Percentiles rank a stretch among this genome's conserved stretches.
Evolutionary conservation across 768 basidiomycete species (phyloP).

Genomic region (Suillus clintonianus): DNA sequence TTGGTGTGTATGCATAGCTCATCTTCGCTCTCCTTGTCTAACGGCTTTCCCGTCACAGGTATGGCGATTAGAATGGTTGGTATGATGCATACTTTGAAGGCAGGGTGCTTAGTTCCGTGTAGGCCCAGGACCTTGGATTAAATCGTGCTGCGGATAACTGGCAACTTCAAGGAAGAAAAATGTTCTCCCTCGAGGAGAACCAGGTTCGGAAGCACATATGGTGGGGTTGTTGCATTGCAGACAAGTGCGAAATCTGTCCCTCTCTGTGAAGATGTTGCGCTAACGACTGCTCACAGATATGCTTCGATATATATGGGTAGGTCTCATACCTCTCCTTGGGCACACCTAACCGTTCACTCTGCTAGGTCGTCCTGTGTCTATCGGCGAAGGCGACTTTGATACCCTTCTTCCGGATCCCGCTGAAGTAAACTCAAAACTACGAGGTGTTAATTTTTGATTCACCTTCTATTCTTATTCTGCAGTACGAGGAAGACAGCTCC

Average conservation of each 20-base stretch:
- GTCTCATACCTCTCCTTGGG: slow-evolving; percentile 4
- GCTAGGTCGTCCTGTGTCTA: slow-evolving; percentile 65
- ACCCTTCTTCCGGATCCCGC: slow-evolving; percentile 59
- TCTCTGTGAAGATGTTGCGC: slow-evolving; percentile 2
- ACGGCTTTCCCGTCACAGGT: slow-evolving; percentile 35
- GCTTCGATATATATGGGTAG: slow-evolving; percentile 75
- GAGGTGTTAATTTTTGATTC: slow-evolving; percentile 5
- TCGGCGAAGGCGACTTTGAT: slow-evolving; percentile 71
- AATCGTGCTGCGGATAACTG: slow-evolving; percentile 79
- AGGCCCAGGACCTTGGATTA: slow-evolving; percentile 82
- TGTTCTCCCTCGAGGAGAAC: slow-evolving; percentile 68
- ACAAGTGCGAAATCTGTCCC: slow-evolving; percentile 51
- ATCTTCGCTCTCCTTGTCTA: not conserved
- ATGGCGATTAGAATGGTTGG: slow-evolving; percentile 77
- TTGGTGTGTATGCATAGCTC: slow-evolving; percentile 44
- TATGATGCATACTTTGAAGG: not conserved
- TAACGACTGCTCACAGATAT: slow-evolving; percentile 43
- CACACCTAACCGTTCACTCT: slow-evolving; percentile 11
- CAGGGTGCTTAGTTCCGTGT: slow-evolving; percentile 9
- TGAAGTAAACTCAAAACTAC: slow-evolving; percentile 40
- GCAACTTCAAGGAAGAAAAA: slow-evolving; percentile 59
- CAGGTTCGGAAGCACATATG: slow-evolving; percentile 77
- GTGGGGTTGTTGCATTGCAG: slow-evolving; percentile 74
- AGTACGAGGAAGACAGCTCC: slow-evolving; percentile 58
- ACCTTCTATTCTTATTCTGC: slow-evolving; percentile 10